Evolutionary conservation across 352 stramenopile species (phyloP).

Genomic region (Globisporangium sylvaticum): DNA sequence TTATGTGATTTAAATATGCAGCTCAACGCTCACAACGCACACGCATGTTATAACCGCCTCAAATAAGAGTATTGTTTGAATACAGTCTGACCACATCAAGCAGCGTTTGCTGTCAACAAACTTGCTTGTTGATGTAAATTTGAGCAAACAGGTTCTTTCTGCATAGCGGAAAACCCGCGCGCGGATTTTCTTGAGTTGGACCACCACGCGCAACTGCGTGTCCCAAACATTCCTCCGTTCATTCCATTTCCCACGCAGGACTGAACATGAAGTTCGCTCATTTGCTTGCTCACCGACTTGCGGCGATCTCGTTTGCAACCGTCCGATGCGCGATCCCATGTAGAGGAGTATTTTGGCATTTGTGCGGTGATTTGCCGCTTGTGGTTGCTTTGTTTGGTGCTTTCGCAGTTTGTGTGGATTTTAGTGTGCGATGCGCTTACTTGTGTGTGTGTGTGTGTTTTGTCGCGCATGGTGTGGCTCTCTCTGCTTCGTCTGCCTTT

Average conservation of each 20-base stretch:
- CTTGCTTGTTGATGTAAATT: not conserved
- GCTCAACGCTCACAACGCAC: no score
- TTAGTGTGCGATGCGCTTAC: no score
- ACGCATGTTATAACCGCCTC: no score
- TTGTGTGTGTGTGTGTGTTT: not conserved
- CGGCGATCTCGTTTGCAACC: not conserved
- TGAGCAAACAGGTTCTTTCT: not conserved
- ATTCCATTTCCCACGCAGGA: not conserved
- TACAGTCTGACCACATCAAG: no score
- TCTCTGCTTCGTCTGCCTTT: not conserved
- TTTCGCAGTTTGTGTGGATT: no score
- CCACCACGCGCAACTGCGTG: not conserved
- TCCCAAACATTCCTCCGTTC: not conserved
- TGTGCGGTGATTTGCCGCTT: not conserved
- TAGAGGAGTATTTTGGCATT: not conserved
- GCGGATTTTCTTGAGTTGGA: not conserved
- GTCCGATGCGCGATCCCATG: not conserved
- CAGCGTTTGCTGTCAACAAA: not conserved
- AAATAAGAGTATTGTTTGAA: no score
- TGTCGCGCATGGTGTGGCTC: not conserved
- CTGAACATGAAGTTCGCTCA: no score
- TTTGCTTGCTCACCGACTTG: not conserved
- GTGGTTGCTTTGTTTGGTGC: not conserved
- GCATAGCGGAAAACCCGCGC: not conserved
- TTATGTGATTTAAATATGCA: no score